Evolutionary conservation across 2,329 filamentous ascomycete genomes (phyloP).

Genomic region (Lasiodiplodia gonubiensis): DNA sequence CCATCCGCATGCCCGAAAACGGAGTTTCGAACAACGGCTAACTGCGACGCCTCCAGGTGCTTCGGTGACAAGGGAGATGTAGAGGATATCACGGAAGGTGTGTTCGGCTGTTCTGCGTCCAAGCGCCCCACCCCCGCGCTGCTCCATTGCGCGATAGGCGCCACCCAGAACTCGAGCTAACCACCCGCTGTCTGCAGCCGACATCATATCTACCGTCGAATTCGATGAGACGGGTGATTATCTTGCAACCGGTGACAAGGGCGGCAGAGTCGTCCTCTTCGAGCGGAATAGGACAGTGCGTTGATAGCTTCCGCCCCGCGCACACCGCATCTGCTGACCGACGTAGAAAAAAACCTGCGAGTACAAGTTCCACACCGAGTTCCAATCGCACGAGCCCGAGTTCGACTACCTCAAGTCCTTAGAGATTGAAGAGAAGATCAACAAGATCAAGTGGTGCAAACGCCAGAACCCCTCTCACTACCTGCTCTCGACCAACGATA

Average conservation of each 20-base stretch:
- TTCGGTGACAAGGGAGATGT: constrained; percentile 99
- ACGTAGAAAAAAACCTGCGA: constrained; percentile 98
- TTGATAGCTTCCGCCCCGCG: constrained; percentile 32
- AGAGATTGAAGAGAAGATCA: constrained; percentile 99
- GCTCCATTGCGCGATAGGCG: neutral
- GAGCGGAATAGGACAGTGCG: constrained; percentile 94
- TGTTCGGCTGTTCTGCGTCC: constrained; percentile 24
- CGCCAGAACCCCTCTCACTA: constrained; percentile 99
- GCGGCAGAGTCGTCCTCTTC: constrained; percentile 82
- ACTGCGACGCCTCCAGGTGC: constrained; percentile 66
- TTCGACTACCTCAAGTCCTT: constrained; percentile 99
- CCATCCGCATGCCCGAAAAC: neutral
- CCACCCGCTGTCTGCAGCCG: constrained; percentile 68
- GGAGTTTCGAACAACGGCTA: constrained; percentile 3
- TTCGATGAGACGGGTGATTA: constrained; percentile 92
- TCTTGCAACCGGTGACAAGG: constrained; percentile 87
- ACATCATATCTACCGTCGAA: constrained; percentile 90
- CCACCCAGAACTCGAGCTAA: constrained; percentile 10
- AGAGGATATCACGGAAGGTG: constrained; percentile 94
- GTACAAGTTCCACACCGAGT: constrained; percentile 99
- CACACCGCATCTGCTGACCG: constrained; percentile 24
- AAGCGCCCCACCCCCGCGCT: constrained; percentile 29
- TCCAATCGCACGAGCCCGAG: constrained; percentile 98
- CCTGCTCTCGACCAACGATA: constrained; percentile 97
- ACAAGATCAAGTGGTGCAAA: constrained; percentile 99